A percentile compares a stretch with the other conserved stretches of the same genome.
Evolutionary conservation across 2,329 filamentous ascomycete species (phyloP).

Genomic region (Boeremia lycopersici): DNA sequence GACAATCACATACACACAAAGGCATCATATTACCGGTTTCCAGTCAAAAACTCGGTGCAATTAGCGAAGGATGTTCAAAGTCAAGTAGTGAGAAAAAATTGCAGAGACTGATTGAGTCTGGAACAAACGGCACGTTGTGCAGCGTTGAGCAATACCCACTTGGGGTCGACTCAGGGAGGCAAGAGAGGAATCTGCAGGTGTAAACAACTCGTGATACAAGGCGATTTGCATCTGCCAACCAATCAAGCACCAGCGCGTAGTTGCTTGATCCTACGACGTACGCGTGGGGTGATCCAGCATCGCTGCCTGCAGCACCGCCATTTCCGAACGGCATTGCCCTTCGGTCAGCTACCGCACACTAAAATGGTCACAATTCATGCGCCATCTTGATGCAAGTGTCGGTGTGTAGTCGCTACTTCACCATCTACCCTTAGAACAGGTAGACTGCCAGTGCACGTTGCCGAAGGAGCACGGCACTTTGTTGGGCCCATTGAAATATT

Average conservation of each 20-base stretch:
- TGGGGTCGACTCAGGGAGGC: neutral
- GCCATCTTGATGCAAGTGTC: too few relatives aligned
- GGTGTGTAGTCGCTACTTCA: too few relatives aligned
- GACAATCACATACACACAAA: conserved; percentile 1
- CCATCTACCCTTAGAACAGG: too few relatives aligned
- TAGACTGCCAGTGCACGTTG: too few relatives aligned
- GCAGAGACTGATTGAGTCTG: neutral
- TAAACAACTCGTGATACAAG: neutral
- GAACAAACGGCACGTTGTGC: neutral
- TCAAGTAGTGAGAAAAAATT: neutral
- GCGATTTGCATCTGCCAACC: neutral
- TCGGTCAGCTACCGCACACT: too few relatives aligned
- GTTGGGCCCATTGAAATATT: too few relatives aligned
- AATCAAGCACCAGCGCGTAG: neutral
- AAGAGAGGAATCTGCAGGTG: neutral
- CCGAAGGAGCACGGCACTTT: too few relatives aligned
- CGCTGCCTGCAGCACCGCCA: neutral
- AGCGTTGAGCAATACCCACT: neutral
- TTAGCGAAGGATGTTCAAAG: neutral
- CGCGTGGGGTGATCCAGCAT: neutral
- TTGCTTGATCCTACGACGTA: conserved; percentile 4
- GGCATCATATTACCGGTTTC: neutral
- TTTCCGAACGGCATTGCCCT: neutral
- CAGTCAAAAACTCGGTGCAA: neutral
- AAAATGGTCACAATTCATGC: too few relatives aligned